Evolutionary conservation across 2,329 filamentous ascomycete species (phyloP).

Genomic region (Colletotrichum brevisporum): DNA sequence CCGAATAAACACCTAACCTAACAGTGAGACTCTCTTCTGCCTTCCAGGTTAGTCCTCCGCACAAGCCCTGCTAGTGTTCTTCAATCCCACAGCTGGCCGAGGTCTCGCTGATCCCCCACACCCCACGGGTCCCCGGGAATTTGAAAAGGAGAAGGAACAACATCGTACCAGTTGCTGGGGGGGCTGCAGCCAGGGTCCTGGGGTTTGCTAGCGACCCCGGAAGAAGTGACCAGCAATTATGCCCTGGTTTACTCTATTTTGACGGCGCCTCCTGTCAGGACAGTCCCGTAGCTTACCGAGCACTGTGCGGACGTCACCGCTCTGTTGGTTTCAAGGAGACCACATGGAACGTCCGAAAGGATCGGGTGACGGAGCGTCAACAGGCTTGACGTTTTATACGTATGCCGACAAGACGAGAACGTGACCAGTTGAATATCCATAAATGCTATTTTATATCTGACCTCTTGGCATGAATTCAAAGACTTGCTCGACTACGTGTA

Average conservation of each 20-base stretch:
- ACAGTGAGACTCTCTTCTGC: neutral
- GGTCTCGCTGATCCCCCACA: conserved; percentile 25
- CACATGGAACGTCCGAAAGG: too few species aligned
- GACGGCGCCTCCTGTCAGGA: conserved; percentile 7
- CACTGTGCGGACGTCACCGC: neutral
- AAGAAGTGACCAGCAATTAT: neutral
- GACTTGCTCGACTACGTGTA: too few species aligned
- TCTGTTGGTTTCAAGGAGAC: too few species aligned
- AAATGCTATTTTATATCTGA: too few species aligned
- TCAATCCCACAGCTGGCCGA: conserved; percentile 17
- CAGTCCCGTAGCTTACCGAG: neutral
- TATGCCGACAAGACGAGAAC: too few species aligned
- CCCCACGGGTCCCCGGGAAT: conserved; percentile 1
- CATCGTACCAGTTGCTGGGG: too few species aligned
- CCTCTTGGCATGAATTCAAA: too few species aligned
- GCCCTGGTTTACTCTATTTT: conserved; percentile 8
- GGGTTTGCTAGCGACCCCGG: neutral
- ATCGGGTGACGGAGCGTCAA: too few species aligned
- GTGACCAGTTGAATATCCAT: too few species aligned
- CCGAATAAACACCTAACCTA: neutral
- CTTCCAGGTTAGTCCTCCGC: neutral
- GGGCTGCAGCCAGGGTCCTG: neutral
- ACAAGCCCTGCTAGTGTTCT: conserved; percentile 1
- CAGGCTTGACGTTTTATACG: too few species aligned
- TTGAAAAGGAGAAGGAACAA: too few species aligned